These are phyloP conservation scores for Logfia minima DNA, from an alignment of 129 eudicot species.

Conservation along the genomic window DNA sequence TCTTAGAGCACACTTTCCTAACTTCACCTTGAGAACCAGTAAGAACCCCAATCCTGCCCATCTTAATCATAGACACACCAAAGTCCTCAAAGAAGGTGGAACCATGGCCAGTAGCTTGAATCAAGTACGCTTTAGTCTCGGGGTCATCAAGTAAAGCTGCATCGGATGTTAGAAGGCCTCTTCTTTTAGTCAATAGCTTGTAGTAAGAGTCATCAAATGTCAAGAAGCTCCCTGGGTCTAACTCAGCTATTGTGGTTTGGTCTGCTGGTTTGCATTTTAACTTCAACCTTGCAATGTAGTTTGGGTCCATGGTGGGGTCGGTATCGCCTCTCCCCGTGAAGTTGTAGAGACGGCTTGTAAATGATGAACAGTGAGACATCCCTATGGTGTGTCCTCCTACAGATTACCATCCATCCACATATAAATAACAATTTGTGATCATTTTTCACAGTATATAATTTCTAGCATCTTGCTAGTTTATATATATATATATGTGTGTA, in stretches of 20 bases:
- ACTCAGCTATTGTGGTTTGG: constrained; percentile 46
- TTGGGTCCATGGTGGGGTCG: constrained; percentile 61
- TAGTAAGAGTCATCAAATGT: constrained; percentile 53
- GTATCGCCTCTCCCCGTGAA: constrained; percentile 66
- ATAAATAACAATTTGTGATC: too few relatives aligned
- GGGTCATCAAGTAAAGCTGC: constrained; percentile 48
- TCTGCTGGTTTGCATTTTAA: constrained; percentile 45
- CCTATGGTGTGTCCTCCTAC: constrained; percentile 75
- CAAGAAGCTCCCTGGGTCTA: constrained; percentile 62
- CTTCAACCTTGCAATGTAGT: constrained; percentile 48
- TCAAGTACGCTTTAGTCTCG: constrained; percentile 42
- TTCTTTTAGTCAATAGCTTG: constrained; percentile 36
- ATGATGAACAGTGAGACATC: constrained; percentile 50
- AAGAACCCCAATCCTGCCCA: constrained; percentile 70
- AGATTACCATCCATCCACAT: not conserved
- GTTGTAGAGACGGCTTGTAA: constrained; percentile 55
- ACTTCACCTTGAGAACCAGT: constrained; percentile 62
- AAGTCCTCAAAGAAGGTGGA: constrained; percentile 56
- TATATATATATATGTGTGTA: too few relatives aligned
- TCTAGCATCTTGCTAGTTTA: too few relatives aligned
- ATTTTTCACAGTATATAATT: not conserved
- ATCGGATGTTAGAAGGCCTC: constrained; percentile 60
- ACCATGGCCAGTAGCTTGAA: constrained; percentile 38
- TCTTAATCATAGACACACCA: constrained; percentile 60
- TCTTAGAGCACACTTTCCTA: constrained; percentile 49